phyloP scores from a whole-genome alignment of 2,329 filamentous ascomycete species.

The Penicillium concentricum region DNA sequence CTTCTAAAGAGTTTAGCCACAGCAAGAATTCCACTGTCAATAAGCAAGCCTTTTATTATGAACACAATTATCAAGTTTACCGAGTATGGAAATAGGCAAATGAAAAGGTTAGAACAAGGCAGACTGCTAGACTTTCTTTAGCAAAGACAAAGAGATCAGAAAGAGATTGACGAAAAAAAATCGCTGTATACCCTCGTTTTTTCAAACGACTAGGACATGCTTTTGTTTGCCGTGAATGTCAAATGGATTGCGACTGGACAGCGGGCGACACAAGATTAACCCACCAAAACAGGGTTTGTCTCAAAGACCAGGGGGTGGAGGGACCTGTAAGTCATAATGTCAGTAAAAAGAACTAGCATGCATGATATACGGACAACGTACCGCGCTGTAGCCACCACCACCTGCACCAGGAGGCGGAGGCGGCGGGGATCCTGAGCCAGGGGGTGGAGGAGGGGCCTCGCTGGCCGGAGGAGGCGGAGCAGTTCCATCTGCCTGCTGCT shows the following conservation, averaged over 20 bases:
- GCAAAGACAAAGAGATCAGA: conserved; percentile 10
- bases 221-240: conserved; percentile 3
- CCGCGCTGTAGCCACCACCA: conserved; percentile 58
- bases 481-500: conserved; percentile 45
- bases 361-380: conserved; percentile 43
- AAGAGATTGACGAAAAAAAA: conserved; percentile 9
- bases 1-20: not conserved
- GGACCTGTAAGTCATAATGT: conserved; percentile 39
- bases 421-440: conserved; percentile 60
- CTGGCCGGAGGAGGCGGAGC: conserved; percentile 59
- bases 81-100: not conserved
- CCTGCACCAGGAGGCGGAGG: conserved; percentile 46
- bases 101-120: not conserved
- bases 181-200: conserved; percentile 16
- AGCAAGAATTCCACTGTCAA: not conserved
- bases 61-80: conserved; percentile 4
- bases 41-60: conserved; percentile 5
- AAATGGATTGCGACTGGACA: not conserved
- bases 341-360: not conserved
- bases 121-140: conserved; percentile 11
- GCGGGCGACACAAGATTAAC: not conserved
- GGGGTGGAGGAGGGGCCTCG: conserved; percentile 62
- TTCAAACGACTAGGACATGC: conserved; percentile 5
- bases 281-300: not conserved
- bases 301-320: conserved; percentile 53